Evolutionary conservation across 2,329 filamentous ascomycete species (phyloP).

Genomic region (Curvularia lunata): DNA sequence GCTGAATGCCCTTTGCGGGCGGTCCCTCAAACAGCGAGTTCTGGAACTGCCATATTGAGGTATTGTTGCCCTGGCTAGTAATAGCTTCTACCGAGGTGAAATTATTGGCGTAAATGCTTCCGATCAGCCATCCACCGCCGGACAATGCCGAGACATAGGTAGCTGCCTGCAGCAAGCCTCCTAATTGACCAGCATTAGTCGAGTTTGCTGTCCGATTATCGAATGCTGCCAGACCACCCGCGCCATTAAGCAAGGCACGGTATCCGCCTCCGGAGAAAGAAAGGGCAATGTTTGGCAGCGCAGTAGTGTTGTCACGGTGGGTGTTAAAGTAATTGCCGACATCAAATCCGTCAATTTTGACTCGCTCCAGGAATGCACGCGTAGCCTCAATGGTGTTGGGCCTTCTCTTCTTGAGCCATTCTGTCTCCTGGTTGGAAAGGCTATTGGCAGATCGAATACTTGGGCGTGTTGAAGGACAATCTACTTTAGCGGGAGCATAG

Average conservation of each 20-base stretch:
- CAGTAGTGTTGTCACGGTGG: constrained; percentile 61
- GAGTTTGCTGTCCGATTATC: constrained; percentile 72
- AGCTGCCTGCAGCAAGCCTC: constrained; percentile 78
- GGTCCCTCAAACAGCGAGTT: constrained; percentile 68
- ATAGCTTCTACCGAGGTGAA: constrained; percentile 72
- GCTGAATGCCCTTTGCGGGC: constrained; percentile 55
- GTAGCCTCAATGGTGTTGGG: constrained; percentile 78
- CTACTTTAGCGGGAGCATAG: constrained; percentile 72
- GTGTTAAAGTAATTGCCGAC: constrained; percentile 73
- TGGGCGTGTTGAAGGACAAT: constrained; percentile 74
- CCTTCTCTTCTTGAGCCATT: constrained; percentile 76
- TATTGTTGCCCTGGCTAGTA: constrained; percentile 54
- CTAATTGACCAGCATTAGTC: constrained; percentile 70
- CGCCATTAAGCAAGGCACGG: constrained; percentile 83
- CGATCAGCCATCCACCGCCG: constrained; percentile 83
- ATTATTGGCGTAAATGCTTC: constrained; percentile 79
- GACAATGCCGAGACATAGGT: constrained; percentile 84
- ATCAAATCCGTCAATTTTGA: constrained; percentile 80
- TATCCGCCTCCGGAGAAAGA: constrained; percentile 86
- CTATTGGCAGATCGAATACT: constrained; percentile 67
- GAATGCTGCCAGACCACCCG: constrained; percentile 78
- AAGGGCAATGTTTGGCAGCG: constrained; percentile 73
- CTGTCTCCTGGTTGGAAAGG: constrained; percentile 72
- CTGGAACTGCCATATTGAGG: constrained; percentile 66
- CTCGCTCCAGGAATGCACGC: constrained; percentile 71